Base-by-base conservation (phyloP, 2,329 filamentous ascomycete species). In the Cladosporium sp. region DNA sequence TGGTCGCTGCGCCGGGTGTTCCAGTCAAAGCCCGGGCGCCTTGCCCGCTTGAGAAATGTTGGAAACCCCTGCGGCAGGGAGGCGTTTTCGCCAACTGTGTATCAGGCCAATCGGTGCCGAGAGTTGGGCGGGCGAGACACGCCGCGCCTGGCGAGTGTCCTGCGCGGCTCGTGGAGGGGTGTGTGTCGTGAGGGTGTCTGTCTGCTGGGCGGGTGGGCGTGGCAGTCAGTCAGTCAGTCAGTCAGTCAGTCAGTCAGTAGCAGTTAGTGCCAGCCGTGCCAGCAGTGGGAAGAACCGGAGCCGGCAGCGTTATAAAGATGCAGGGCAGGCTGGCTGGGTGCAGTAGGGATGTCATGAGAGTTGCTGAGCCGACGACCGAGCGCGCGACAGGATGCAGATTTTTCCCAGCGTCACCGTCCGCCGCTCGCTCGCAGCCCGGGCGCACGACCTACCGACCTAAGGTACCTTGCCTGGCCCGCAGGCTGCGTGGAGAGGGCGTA, bases 91-190 rank as follows among this genome's bases (percentile, higher is more conserved):
- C 51, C 34, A 13, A 43, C 43, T 58, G 58, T 60, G 58, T 60
- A 60, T 60, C 58, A 56, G 49, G 53, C 54, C 56, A 58, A 60
- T 60, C 58, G 58, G 45, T 56, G 50, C 51, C 54, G 54, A 56
- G 52, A 56, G 43, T 50, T 40, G 38, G 38, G 32, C 37, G 22
- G 22, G 22, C 22, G 22, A 28, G 22, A 28, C 22, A 28, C 22
- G 22, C 22, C 4, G 22, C 22, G 22, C 22, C 22, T 28, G 22
- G 22, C 22, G 22, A 28, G 22, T 28, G 22, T 28, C 5, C 22
- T 28, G 22, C 22, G 22, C 22, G 22, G 1, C 1, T 28, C 4
- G 22, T 1, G 22, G 22, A 28, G 22, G 22, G 22, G 7, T 28
- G 22, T 28, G 4, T 5, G 22, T 28, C 22, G 22, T 38, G 42